Percentiles rank a stretch among this genome's conserved stretches.
Conservation (phyloP, 2,329 filamentous ascomycete species). For the Dactylellina drechsleri region DNA sequence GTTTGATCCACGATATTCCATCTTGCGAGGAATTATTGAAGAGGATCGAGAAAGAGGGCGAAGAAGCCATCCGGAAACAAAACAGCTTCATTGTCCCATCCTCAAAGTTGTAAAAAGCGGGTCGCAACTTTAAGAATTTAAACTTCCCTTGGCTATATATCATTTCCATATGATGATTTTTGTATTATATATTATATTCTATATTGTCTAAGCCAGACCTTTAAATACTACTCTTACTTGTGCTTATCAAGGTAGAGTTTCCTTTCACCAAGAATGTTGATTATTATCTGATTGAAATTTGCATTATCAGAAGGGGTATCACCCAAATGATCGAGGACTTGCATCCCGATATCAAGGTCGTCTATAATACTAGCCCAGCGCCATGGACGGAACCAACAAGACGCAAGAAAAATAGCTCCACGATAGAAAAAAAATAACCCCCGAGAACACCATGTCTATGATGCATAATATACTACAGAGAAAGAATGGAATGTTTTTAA, state of each 20-base stretch:
- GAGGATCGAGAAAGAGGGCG: constrained; percentile 81
- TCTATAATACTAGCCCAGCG: constrained; percentile 18
- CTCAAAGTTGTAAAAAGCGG: constrained; percentile 68
- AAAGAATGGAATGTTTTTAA: constrained; percentile 7
- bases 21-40: constrained; percentile 75
- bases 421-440: neutral
- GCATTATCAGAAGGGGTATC: constrained; percentile 10
- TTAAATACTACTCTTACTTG: neutral
- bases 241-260: too few relatives aligned
- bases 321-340: constrained; percentile 14
- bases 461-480: constrained; percentile 35
- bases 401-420: constrained; percentile 15
- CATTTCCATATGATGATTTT: constrained; percentile 14
- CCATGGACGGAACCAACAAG: constrained; percentile 13
- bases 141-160: neutral
- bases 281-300: constrained; percentile 7
- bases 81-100: constrained; percentile 68
- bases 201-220: neutral
- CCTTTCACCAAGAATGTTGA: neutral
- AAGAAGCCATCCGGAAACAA: constrained; percentile 72
- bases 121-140: constrained; percentile 4
- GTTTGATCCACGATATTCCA: constrained; percentile 83
- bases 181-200: constrained; percentile 31
- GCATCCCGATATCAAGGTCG: constrained; percentile 5
- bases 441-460: constrained; percentile 46